phyloP scores from a whole-genome alignment of 257 asterid genomes.

The Sherardia arvensis region DNA sequence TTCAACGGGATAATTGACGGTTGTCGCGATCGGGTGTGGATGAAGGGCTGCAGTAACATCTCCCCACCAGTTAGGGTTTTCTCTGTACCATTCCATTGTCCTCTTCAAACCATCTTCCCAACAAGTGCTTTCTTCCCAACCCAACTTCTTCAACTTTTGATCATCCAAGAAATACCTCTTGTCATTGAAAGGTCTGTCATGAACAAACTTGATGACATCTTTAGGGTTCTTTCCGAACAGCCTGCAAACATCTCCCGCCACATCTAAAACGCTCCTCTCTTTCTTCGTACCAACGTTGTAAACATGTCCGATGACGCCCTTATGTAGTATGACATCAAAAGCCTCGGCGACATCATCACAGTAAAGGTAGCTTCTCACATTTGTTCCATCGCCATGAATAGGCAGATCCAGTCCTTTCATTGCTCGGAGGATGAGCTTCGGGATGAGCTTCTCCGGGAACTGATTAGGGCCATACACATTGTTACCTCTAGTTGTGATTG shows the following conservation, averaged over 20 bases:
- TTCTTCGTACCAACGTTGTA: neutral
- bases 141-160: slow-evolving; percentile 68
- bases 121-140: slow-evolving; percentile 74
- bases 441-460: neutral
- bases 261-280: neutral
- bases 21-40: slow-evolving; percentile 79
- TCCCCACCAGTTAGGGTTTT: slow-evolving; percentile 96
- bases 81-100: slow-evolving; percentile 79
- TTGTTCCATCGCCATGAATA: neutral
- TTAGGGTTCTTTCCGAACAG: slow-evolving; percentile 22
- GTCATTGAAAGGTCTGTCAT: slow-evolving; percentile 91
- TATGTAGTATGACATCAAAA: neutral
- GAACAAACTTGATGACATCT: slow-evolving; percentile 62
- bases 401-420: neutral
- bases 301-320: neutral
- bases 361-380: neutral
- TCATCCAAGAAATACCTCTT: slow-evolving; percentile 94
- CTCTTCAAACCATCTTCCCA: slow-evolving; percentile 91
- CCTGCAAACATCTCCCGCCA: neutral
- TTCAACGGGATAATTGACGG: slow-evolving; percentile 24
- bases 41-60: slow-evolving; percentile 93
- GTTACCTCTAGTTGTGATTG: neutral
- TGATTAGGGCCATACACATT: neutral
- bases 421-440: neutral
- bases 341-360: neutral